Conservation (phyloP, 2,329 filamentous ascomycete genomes). For the Alternaria sp. region DNA sequence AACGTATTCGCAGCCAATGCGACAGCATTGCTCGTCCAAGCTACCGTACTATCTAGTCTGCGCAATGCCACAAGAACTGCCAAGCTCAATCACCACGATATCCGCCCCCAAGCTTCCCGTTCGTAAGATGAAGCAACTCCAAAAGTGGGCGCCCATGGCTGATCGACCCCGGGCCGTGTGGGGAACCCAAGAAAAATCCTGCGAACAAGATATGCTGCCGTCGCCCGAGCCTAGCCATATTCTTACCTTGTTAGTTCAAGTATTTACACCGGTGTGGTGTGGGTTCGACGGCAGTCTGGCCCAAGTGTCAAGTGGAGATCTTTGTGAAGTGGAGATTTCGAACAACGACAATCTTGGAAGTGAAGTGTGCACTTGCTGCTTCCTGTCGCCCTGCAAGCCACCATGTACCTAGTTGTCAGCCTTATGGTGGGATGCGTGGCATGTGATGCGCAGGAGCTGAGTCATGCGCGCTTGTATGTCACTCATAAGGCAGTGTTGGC, state of each 20-base stretch:
- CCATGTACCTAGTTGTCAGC: not conserved
- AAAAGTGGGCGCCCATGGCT: not conserved
- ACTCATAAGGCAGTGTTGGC: not conserved
- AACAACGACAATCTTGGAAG: not conserved
- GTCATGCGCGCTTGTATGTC: not conserved
- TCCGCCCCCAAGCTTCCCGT: not conserved
- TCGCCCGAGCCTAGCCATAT: not conserved
- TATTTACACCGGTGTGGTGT: not conserved
- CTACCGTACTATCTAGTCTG: not conserved
- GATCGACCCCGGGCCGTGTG: not conserved
- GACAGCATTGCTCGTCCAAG: not conserved
- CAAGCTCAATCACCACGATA: not conserved
- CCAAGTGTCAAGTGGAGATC: not conserved
- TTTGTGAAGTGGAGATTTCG: not conserved
- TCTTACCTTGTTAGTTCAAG: not conserved
- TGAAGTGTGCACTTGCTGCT: not conserved
- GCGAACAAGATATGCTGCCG: slow-evolving; percentile 3
- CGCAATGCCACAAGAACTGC: not conserved
- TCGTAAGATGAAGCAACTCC: not conserved
- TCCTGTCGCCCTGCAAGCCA: not conserved
- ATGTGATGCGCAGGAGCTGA: not conserved
- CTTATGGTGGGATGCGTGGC: not conserved
- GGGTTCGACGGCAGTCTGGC: not conserved
- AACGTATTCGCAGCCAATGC: not conserved
- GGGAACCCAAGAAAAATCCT: not conserved